These are phyloP conservation scores for Candida sp. DNA, from an alignment of 1,139 yeast species.

Conservation along the genomic window DNA sequence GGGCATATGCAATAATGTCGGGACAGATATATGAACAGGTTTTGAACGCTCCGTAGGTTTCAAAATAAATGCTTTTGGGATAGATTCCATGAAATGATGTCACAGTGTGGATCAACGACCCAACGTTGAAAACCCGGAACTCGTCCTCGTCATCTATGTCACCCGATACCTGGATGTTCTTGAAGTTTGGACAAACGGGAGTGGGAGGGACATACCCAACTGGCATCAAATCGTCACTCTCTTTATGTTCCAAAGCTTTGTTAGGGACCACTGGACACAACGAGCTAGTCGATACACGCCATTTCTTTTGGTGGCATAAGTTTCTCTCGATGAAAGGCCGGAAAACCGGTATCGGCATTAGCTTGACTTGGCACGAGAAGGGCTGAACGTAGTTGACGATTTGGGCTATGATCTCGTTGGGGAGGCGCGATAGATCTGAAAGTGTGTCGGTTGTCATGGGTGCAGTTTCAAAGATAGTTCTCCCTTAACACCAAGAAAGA, in stretches of 20 bases:
- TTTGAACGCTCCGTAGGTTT: background rate
- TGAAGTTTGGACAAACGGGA: background rate
- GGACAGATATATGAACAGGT: background rate
- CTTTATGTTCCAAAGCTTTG: background rate
- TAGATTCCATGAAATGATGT: background rate
- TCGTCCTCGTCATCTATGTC: background rate
- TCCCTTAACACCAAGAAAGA: too few species aligned
- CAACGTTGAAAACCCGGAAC: background rate
- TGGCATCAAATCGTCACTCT: background rate
- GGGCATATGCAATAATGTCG: background rate
- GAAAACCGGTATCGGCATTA: background rate
- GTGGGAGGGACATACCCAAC: background rate
- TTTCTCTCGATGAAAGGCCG: background rate
- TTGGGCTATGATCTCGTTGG: background rate
- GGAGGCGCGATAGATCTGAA: background rate
- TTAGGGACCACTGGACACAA: background rate
- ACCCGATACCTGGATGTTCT: background rate
- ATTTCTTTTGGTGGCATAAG: background rate
- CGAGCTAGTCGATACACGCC: background rate
- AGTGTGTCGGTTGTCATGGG: background rate
- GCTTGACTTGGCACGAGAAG: background rate
- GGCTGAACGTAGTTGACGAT: background rate
- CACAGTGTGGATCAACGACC: background rate
- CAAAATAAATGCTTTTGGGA: background rate
- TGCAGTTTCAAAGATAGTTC: too few species aligned